phyloP scores from a whole-genome alignment of 116 monocot species.

The Dioscorea cayenensis region DNA sequence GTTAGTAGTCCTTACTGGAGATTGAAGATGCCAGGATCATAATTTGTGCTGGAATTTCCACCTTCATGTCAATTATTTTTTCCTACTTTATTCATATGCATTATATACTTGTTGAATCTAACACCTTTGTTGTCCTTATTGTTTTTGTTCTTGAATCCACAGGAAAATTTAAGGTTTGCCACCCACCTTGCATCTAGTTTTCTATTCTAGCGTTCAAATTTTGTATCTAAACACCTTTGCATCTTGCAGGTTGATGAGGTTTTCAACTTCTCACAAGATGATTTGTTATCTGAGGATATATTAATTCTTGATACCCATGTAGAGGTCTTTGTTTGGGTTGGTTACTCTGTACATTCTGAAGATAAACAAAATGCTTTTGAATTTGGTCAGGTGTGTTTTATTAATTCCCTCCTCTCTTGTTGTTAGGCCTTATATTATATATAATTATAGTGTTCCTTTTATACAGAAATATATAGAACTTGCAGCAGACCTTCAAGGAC shows the following conservation, averaged over 20 bases:
- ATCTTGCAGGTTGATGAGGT: constrained; percentile 61
- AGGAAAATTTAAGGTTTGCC: constrained; percentile 90
- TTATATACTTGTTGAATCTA: background rate
- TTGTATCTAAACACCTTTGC: background rate
- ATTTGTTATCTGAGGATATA: constrained; percentile 88
- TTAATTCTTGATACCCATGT: constrained; percentile 81
- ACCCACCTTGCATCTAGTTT: constrained; percentile 2
- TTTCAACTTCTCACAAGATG: constrained; percentile 95
- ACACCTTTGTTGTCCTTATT: constrained; percentile 10
- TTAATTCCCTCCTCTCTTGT: background rate
- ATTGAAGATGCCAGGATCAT: background rate
- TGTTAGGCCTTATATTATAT: constrained; percentile 2
- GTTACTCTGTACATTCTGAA: constrained; percentile 68
- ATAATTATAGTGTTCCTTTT: background rate
- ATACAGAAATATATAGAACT: constrained; percentile 32
- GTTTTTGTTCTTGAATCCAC: constrained; percentile 8
- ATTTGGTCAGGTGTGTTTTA: constrained; percentile 68
- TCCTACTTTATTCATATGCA: background rate
- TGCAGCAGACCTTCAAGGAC: constrained; percentile 62
- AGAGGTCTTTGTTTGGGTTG: constrained; percentile 97
- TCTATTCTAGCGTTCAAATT: background rate
- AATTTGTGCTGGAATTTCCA: background rate
- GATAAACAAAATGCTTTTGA: constrained; percentile 80
- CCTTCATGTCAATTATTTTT: background rate
- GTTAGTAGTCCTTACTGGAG: constrained; percentile 22